Evolutionary conservation across 192 early-diverging fungal genomes (phyloP).

Genomic region (Thoreauomyces humboldtii): DNA sequence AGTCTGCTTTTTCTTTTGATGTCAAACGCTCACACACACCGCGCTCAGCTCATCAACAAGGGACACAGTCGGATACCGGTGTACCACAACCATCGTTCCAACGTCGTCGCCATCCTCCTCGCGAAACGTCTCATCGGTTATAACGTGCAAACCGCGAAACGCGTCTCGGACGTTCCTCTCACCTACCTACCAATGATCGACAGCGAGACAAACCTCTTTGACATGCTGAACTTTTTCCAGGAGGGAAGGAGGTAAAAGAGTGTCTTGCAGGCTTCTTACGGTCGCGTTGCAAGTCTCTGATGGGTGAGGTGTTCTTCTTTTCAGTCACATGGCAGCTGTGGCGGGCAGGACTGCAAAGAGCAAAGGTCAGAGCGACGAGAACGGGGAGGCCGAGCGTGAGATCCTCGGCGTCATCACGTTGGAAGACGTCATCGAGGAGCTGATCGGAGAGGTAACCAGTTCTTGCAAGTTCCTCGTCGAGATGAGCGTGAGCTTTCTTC

Average conservation of each 20-base stretch:
- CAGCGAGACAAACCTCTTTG: slow-evolving; percentile 45
- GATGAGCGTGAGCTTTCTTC: too few relatives aligned
- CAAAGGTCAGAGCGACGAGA: not conserved
- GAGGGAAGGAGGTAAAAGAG: slow-evolving; percentile 35
- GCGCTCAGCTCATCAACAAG: slow-evolving; percentile 33
- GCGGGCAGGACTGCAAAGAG: slow-evolving; percentile 11
- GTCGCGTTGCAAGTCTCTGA: not conserved
- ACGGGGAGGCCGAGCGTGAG: slow-evolving; percentile 7
- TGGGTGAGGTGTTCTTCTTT: not conserved
- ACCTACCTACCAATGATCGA: slow-evolving; percentile 42
- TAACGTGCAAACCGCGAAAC: slow-evolving; percentile 44
- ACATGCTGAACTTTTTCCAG: slow-evolving; percentile 55
- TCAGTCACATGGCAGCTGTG: slow-evolving; percentile 51
- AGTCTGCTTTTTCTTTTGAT: slow-evolving; percentile 3
- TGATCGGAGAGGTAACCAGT: slow-evolving; percentile 44
- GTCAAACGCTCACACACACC: not conserved
- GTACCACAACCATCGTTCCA: slow-evolving; percentile 28
- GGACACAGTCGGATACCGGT: slow-evolving; percentile 54
- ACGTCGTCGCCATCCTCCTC: slow-evolving; percentile 45
- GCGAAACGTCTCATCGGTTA: slow-evolving; percentile 42
- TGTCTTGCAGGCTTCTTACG: not conserved
- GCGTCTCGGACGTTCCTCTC: slow-evolving; percentile 33
- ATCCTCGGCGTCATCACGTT: slow-evolving; percentile 51
- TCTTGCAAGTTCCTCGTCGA: not conserved
- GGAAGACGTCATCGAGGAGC: slow-evolving; percentile 58